A percentile compares a stretch with the other conserved stretches of the same genome.
Conservation (phyloP, 208 protist species). For the Vickermania ingenoplastis region DNA sequence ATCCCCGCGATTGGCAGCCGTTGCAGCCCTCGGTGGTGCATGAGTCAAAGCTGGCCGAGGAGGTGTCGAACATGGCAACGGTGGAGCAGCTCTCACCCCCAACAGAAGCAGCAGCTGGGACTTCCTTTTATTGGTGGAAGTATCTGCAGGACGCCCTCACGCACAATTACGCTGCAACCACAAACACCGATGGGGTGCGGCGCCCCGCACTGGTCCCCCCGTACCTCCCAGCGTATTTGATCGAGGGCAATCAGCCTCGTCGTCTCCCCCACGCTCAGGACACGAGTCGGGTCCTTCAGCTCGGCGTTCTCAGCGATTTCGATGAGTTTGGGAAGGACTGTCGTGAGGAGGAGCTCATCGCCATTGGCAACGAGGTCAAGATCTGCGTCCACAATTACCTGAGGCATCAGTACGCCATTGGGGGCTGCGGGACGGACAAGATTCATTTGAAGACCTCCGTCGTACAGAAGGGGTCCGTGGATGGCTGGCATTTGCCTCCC, state of each 20-base stretch:
- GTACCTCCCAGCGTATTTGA: slow-evolving; percentile 57
- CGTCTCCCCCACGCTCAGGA: slow-evolving; percentile 38
- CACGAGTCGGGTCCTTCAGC: slow-evolving; percentile 31
- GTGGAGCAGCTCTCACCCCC: neutral
- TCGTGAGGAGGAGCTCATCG: slow-evolving; percentile 19
- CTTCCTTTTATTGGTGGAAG: neutral
- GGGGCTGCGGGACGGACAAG: neutral
- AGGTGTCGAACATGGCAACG: neutral
- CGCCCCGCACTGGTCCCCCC: neutral
- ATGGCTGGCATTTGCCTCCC: slow-evolving; percentile 3
- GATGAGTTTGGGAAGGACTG: slow-evolving; percentile 25
- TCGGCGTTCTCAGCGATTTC: slow-evolving; percentile 58
- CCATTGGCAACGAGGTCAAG: slow-evolving; percentile 41
- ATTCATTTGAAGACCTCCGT: neutral
- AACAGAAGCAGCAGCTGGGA: neutral
- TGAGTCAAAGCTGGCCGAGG: neutral
- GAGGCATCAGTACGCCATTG: neutral
- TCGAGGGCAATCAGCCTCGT: slow-evolving; percentile 43
- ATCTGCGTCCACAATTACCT: slow-evolving; percentile 62
- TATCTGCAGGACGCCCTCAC: neutral
- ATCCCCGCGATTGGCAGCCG: slow-evolving; percentile 7
- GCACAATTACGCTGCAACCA: neutral
- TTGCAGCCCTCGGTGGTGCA: neutral
- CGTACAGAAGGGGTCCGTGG: neutral
- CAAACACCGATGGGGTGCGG: neutral